Evolutionary conservation across 148 eudicot genomes (phyloP).

Genomic region (Chenopodium formosanum): DNA sequence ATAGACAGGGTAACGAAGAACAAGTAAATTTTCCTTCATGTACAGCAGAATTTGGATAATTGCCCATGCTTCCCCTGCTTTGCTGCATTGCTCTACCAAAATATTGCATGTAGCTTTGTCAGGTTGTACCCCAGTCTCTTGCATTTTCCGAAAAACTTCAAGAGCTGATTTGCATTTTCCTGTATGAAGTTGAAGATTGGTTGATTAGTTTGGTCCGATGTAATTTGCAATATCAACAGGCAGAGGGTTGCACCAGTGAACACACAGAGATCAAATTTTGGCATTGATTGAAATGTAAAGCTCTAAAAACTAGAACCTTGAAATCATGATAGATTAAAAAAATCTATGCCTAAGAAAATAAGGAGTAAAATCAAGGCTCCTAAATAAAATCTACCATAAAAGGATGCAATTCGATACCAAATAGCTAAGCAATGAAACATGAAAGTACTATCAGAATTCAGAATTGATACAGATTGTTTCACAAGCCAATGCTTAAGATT

Average conservation of each 20-base stretch:
- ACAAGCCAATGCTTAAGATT: not conserved
- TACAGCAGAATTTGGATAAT: constrained; percentile 56
- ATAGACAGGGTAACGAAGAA: constrained; percentile 66
- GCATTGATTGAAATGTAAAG: not conserved
- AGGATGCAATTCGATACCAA: not conserved
- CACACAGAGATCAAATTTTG: not conserved
- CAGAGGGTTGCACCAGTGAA: not conserved
- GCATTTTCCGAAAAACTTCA: constrained; percentile 71
- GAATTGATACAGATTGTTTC: not conserved
- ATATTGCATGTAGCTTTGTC: constrained; percentile 91
- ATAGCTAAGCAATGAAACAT: not conserved
- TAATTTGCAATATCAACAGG: not conserved
- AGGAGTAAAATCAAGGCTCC: not conserved
- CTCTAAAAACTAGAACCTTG: not conserved
- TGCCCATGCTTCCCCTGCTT: constrained; percentile 48
- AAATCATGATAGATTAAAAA: not conserved
- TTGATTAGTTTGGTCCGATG: not conserved
- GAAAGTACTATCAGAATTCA: not conserved
- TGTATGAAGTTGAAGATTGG: constrained; percentile 27
- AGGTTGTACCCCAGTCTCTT: constrained; percentile 72
- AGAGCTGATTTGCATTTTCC: constrained; percentile 62
- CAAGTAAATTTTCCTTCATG: constrained; percentile 70
- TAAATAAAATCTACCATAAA: not conserved
- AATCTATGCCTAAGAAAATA: not conserved
- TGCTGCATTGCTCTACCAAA: constrained; percentile 64